A percentile compares a stretch with the other conserved stretches of the same genome.
These are phyloP conservation scores for Agastache rugosa DNA, from an alignment of 257 asterid species.

Conservation along the genomic window DNA sequence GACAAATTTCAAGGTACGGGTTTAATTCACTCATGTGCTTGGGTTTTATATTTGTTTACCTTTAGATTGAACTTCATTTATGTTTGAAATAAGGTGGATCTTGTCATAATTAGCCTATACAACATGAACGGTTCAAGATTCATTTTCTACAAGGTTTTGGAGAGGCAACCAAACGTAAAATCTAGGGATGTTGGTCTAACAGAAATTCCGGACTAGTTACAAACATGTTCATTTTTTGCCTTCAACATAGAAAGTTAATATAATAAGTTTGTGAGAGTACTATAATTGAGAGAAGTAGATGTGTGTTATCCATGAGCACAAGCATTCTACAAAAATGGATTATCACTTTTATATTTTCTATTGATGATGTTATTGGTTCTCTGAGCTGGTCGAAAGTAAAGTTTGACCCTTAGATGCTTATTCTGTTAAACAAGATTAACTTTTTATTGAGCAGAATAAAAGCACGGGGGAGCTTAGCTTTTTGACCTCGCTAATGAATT, in stretches of 20 bases:
- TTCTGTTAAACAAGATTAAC: slow-evolving; percentile 29
- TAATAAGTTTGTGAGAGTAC: not conserved
- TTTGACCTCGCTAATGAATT: slow-evolving; percentile 88
- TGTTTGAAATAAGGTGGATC: not conserved
- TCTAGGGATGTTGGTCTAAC: not conserved
- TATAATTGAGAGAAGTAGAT: not conserved
- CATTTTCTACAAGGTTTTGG: not conserved
- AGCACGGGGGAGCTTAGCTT: slow-evolving; percentile 98
- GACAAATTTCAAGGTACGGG: slow-evolving; percentile 76
- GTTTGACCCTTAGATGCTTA: too few relatives aligned
- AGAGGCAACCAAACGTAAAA: too few relatives aligned
- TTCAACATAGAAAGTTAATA: too few relatives aligned
- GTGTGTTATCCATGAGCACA: not conserved
- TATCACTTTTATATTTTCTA: too few relatives aligned
- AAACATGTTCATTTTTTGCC: too few relatives aligned
- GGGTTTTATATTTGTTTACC: slow-evolving; percentile 23
- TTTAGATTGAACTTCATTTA: slow-evolving; percentile 14
- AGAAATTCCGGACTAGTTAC: slow-evolving; percentile 6
- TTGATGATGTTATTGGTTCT: too few relatives aligned
- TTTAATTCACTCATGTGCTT: not conserved
- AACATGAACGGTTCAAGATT: not conserved
- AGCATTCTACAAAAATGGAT: not conserved
- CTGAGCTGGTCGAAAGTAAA: too few relatives aligned
- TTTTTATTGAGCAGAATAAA: slow-evolving; percentile 66
- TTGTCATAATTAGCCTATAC: not conserved